phyloP scores from a whole-genome alignment of 306 rosid species.

The Mimosa bimucronata region DNA sequence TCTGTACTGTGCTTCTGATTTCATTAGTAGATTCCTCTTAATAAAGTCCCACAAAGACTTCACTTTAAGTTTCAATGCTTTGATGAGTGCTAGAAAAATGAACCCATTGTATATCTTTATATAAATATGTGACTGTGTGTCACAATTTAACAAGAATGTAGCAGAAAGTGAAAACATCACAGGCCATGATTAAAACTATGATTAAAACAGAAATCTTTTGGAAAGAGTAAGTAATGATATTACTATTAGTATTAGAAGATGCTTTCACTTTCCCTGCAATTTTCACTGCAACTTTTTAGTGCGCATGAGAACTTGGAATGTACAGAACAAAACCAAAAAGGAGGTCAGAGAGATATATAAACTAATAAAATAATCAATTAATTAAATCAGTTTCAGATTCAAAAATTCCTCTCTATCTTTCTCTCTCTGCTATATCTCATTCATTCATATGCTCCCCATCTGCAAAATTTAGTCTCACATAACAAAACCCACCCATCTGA shows the following conservation, averaged over 20 bases:
- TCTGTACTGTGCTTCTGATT: slow-evolving; percentile 34
- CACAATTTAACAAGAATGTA: slow-evolving; percentile 37
- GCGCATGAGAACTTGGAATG: slow-evolving; percentile 94
- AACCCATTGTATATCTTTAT: neutral
- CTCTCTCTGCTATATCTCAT: slow-evolving; percentile 51
- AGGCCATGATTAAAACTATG: slow-evolving; percentile 85
- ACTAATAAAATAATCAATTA: slow-evolving; percentile 25
- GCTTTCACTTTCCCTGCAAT: slow-evolving; percentile 52
- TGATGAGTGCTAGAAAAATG: neutral
- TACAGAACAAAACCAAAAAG: slow-evolving; percentile 70
- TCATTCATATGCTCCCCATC: slow-evolving; percentile 59
- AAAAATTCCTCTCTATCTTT: slow-evolving; percentile 49
- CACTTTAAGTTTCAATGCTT: slow-evolving; percentile 4
- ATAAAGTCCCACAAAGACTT: slow-evolving; percentile 24
- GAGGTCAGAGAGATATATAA: slow-evolving; percentile 56
- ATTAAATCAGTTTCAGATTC: slow-evolving; percentile 40
- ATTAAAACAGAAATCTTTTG: slow-evolving; percentile 63
- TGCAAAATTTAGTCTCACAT: slow-evolving; percentile 57
- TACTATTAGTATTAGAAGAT: slow-evolving; percentile 46
- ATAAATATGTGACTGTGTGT: neutral
- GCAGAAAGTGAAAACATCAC: slow-evolving; percentile 60
- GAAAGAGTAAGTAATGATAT: slow-evolving; percentile 53
- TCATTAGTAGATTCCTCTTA: slow-evolving; percentile 49
- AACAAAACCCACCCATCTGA: slow-evolving; percentile 61
- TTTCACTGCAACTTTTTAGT: slow-evolving; percentile 70